phyloP scores from a whole-genome alignment of 345 rosid genomes.

The Populus davidiana region DNA sequence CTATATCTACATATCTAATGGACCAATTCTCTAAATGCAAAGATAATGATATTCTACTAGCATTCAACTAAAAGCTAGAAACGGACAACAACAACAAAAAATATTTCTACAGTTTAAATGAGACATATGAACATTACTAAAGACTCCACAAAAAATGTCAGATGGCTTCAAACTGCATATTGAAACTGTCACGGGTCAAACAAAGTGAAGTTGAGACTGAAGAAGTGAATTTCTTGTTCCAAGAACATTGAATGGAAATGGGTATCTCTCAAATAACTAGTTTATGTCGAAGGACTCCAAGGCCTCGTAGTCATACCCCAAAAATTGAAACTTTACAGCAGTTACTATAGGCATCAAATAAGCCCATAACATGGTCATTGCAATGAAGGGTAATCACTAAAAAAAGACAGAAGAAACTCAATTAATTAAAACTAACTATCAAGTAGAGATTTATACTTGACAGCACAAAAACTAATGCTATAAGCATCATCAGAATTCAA shows the following conservation, averaged over 20 bases:
- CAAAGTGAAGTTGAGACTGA: neutral
- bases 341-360: neutral
- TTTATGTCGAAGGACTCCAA: neutral
- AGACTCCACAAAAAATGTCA: neutral
- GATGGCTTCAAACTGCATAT: neutral
- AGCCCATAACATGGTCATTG: neutral
- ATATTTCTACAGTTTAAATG: neutral
- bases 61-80: neutral
- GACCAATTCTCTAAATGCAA: neutral
- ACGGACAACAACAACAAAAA: too few species aligned
- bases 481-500: neutral
- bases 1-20: too few species aligned
- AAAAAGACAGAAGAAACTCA: neutral
- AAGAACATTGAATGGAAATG: neutral
- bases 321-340: neutral
- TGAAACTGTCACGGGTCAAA: neutral
- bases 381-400: neutral
- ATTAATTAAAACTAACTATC: neutral
- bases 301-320: neutral
- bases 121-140: neutral
- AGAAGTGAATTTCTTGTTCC: neutral
- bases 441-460: neutral
- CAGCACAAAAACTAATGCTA: neutral
- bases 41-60: neutral
- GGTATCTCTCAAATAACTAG: neutral